Evolutionary conservation across 2,329 filamentous ascomycete genomes (phyloP).

Genomic region (Celoporthe dispersa): DNA sequence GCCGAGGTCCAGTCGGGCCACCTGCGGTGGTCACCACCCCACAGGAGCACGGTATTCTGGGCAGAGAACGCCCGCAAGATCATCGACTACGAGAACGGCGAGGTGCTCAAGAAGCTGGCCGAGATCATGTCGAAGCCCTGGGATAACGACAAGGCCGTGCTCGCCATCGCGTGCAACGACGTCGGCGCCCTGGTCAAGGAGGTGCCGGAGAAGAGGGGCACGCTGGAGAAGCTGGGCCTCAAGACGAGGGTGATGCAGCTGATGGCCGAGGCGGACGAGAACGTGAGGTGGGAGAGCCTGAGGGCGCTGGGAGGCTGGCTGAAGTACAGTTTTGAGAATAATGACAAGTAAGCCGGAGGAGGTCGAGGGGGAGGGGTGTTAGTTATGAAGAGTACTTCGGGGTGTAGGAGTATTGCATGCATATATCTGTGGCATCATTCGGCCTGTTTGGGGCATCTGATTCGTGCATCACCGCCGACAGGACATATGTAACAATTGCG

Average conservation of each 20-base stretch:
- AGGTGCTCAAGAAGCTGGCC: constrained; percentile 78
- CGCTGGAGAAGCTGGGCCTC: constrained; percentile 81
- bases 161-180: constrained; percentile 93
- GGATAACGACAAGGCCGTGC: constrained; percentile 82
- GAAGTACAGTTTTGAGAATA: constrained; percentile 65
- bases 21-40: constrained; percentile 89
- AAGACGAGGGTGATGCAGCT: constrained; percentile 91
- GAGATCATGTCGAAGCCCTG: constrained; percentile 77
- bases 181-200: constrained; percentile 87
- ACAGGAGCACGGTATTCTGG: constrained; percentile 88
- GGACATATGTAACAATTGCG: not conserved
- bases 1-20: constrained; percentile 86
- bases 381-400: constrained; percentile 15
- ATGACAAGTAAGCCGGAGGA: constrained; percentile 27
- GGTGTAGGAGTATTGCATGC: constrained; percentile 28
- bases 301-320: constrained; percentile 74
- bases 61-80: constrained; percentile 88
- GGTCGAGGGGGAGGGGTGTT: not conserved
- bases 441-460: not conserved
- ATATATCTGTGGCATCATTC: constrained; percentile 5
- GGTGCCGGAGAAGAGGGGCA: constrained; percentile 79
- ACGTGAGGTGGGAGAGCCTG: constrained; percentile 90
- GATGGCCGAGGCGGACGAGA: constrained; percentile 88
- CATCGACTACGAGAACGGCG: constrained; percentile 79
- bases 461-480: not conserved